Evolutionary conservation across 2,329 filamentous ascomycete genomes (phyloP).

Genomic region (Colletotrichum sp.): DNA sequence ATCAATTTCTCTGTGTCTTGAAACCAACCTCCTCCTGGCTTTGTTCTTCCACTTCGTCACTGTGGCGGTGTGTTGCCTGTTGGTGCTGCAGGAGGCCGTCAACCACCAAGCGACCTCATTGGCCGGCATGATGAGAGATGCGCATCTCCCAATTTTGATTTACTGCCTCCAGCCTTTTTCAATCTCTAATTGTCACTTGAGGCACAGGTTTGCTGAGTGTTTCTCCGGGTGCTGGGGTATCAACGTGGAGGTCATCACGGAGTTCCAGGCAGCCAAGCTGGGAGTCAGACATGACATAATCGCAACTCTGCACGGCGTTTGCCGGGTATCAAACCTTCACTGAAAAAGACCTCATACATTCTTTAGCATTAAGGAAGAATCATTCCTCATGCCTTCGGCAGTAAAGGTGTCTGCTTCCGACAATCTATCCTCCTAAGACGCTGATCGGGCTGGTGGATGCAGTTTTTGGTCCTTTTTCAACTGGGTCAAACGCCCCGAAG

Average conservation of each 20-base stretch:
- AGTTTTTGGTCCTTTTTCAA: background rate
- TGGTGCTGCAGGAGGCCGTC: background rate
- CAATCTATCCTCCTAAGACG: background rate
- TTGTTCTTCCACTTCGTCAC: background rate
- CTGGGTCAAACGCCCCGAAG: background rate
- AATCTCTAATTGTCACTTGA: background rate
- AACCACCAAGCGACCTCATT: background rate
- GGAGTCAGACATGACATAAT: background rate
- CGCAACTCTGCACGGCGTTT: background rate
- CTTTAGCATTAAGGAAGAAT: background rate
- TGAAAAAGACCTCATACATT: background rate
- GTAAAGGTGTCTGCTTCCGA: background rate
- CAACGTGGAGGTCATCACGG: background rate
- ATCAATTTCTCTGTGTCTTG: rapidly evolving
- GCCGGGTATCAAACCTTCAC: background rate
- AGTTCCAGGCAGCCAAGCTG: background rate
- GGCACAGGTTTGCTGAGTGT: background rate
- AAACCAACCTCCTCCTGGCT: background rate
- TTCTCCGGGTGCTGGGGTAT: background rate
- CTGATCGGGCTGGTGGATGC: background rate
- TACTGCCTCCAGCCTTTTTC: background rate
- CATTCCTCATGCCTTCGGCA: background rate
- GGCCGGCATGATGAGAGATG: background rate
- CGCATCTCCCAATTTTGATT: background rate
- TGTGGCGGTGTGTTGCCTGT: background rate